A percentile compares a stretch with the other conserved stretches of the same genome.
phyloP scores from a whole-genome alignment of 345 rosid genomes.

The Crucihimalaya himalaica region DNA sequence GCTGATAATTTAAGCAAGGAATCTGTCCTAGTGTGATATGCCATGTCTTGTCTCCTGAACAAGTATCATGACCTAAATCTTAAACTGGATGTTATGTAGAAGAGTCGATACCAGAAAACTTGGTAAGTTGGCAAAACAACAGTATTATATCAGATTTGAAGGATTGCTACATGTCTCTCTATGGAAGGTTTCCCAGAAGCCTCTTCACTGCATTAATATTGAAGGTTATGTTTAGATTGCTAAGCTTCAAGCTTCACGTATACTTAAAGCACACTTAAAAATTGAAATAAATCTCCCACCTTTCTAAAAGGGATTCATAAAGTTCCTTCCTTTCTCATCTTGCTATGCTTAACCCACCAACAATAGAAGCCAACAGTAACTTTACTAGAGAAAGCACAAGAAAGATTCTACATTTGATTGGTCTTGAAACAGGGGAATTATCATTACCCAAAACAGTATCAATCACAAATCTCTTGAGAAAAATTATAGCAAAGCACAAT shows the following conservation, averaged over 20 bases:
- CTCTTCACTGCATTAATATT: not conserved
- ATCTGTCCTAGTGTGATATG: constrained; percentile 29
- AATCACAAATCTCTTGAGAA: constrained; percentile 30
- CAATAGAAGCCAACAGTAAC: not conserved
- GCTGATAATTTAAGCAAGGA: constrained; percentile 36
- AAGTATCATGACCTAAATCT: constrained; percentile 24
- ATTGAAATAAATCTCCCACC: not conserved
- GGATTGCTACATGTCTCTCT: not conserved
- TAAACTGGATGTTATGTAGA: constrained; percentile 18
- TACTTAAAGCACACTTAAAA: not conserved
- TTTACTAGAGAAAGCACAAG: constrained; percentile 11
- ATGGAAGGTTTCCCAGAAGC: not conserved
- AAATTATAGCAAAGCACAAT: constrained; percentile 28
- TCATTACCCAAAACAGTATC: constrained; percentile 16
- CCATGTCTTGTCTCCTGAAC: constrained; percentile 17
- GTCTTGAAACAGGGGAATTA: constrained; percentile 13
- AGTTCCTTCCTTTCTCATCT: not conserved
- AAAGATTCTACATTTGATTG: constrained; percentile 2
- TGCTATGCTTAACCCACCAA: not conserved
- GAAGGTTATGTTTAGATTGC: not conserved
- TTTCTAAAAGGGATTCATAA: not conserved
- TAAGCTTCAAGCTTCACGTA: not conserved
- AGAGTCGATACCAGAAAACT: not conserved
- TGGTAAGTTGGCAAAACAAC: not conserved
- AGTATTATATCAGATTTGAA: not conserved